phyloP scores from a whole-genome alignment of 2,329 filamentous ascomycete genomes.

The Cytospora chrysosperma region DNA sequence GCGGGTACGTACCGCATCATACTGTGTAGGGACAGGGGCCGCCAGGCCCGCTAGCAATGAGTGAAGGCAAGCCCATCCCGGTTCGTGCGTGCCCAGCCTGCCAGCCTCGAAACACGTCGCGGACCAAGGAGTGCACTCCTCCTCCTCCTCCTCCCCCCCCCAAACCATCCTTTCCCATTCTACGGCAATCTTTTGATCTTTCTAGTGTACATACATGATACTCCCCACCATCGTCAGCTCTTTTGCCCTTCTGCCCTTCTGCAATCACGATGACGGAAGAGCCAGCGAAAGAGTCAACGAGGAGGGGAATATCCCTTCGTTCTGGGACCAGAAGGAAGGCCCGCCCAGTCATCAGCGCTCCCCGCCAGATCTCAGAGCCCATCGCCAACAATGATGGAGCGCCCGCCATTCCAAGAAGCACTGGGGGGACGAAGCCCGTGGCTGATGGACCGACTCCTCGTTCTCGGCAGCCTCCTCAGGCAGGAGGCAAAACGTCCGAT shows the following conservation, averaged over 20 bases:
- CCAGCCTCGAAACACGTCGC: slow-evolving; percentile 13
- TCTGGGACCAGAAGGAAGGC: slow-evolving; percentile 60
- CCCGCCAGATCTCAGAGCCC: slow-evolving; percentile 61
- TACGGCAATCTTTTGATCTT: background rate
- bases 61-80: slow-evolving; percentile 1
- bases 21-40: background rate
- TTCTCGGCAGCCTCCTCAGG: slow-evolving; percentile 49
- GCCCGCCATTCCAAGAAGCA: slow-evolving; percentile 35
- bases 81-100: background rate
- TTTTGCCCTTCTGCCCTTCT: background rate
- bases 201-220: background rate
- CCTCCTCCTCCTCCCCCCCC: too few species aligned
- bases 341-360: slow-evolving; percentile 61
- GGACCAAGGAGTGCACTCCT: background rate
- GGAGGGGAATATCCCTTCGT: slow-evolving; percentile 48
- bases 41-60: background rate
- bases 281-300: background rate
- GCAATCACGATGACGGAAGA: slow-evolving; percentile 13
- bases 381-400: slow-evolving; percentile 51
- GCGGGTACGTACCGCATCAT: background rate
- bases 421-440: slow-evolving; percentile 33
- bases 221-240: background rate
- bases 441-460: slow-evolving; percentile 29
- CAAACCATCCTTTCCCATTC: background rate
- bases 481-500: slow-evolving; percentile 68